These are phyloP conservation scores for Neurospora sp. DNA, from an alignment of 2,329 filamentous ascomycete genomes.

Conservation along the genomic window DNA sequence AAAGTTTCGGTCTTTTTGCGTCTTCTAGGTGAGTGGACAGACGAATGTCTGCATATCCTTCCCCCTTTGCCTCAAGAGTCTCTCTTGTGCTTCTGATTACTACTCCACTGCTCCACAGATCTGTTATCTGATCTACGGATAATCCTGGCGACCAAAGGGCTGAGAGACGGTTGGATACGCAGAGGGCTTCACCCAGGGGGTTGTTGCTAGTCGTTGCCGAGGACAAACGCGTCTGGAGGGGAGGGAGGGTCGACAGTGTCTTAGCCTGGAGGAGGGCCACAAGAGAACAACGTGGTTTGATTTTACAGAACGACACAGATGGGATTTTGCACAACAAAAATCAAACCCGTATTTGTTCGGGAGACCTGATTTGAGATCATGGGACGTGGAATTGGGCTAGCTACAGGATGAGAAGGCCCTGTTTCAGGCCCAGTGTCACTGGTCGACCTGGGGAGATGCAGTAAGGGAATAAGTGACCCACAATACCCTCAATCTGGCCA, in stretches of 20 bases:
- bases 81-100: neutral
- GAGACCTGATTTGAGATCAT: neutral
- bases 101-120: neutral
- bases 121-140: neutral
- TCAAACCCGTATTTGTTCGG: neutral
- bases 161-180: neutral
- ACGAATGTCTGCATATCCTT: neutral
- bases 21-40: neutral
- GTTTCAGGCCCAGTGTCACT: neutral
- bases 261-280: neutral
- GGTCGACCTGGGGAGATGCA: slow-evolving; percentile 5
- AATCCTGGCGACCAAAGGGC: neutral
- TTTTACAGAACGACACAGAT: neutral
- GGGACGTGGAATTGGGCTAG: neutral
- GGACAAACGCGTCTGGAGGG: neutral
- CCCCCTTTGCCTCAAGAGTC: neutral
- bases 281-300: neutral
- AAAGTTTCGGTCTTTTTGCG: neutral
- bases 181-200: neutral
- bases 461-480: slow-evolving; percentile 9
- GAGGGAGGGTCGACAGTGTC: neutral
- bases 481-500: slow-evolving; percentile 7
- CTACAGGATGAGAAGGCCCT: neutral
- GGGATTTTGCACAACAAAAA: neutral
- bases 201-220: neutral